Evolutionary conservation across 805 yeast species (phyloP), one percentile per base, ranked within the genome.

Genomic region (Suhomyces pyralidae): DNA sequence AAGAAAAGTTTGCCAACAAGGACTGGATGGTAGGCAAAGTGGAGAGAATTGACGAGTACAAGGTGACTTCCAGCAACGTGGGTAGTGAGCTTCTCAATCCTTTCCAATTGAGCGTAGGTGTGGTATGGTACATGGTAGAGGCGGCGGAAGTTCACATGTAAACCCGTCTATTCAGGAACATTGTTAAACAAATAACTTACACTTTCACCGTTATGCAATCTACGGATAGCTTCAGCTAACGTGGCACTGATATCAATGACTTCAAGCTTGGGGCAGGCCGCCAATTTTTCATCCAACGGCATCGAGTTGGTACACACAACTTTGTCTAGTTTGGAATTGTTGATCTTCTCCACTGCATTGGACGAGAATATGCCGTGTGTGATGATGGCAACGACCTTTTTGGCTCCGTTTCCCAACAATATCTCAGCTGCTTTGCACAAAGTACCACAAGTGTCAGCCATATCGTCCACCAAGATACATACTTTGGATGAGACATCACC

Each of bases 381-480:
- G 9, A 93, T 97, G 48, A 94, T 86, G 10, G 98, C 97, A 57
- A 93, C 82, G 22, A 94, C 98, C 56, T 83, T 81, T 54, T 81
- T 78, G 3, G 99, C 98, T 28, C 91, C 89, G 58, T 90, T 84
- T 20, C 81, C 85, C 58, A 91, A 73, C 55, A 93, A 75, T 5
- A 92, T 84, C 56, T 93, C 96, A 9, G 97, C 93, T 1, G 98
- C 98, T 70, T 93, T 93, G 57, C 90, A 94, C 58, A 93, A 76
- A 2, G 99, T 93, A 40, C 99, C 98, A 73, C 98, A 93, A 5
- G 99, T 93, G 66, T 93, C 99, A 38, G 98, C 98, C 96, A 93
- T 94, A 68, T 93, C 99, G 69, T 93, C 99, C 32, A 93, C 89
- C 56, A 93, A 75, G 22, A 94, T 78, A 71, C 97, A 92, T 5